phyloP scores from a whole-genome alignment of 2,329 filamentous ascomycete species.

The Ilyonectria destructans region DNA sequence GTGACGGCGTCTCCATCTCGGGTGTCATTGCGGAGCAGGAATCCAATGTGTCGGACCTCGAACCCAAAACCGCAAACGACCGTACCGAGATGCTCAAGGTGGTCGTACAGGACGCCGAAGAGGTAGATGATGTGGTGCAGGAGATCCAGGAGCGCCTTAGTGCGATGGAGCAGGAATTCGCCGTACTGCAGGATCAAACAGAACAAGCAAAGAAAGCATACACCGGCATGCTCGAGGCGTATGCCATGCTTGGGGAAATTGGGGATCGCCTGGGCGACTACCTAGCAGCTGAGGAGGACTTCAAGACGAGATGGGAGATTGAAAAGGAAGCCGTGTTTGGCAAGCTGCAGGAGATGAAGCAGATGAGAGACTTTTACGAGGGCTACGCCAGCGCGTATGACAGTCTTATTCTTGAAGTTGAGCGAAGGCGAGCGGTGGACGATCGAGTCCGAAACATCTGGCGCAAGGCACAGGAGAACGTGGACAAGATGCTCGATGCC shows the following conservation, averaged over 20 bases:
- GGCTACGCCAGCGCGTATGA: constrained; percentile 90
- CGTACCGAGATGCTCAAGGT: constrained; percentile 88
- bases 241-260: constrained; percentile 78
- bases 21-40: constrained; percentile 76
- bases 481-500: constrained; percentile 81
- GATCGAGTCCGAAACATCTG: constrained; percentile 82
- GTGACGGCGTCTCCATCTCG: constrained; percentile 74
- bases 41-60: constrained; percentile 67
- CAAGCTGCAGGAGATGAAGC: constrained; percentile 83
- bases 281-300: constrained; percentile 76
- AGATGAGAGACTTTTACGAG: constrained; percentile 87
- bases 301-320: constrained; percentile 79
- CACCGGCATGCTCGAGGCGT: constrained; percentile 73
- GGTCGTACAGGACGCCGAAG: constrained; percentile 79
- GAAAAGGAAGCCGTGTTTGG: constrained; percentile 80
- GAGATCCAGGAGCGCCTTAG: constrained; percentile 83
- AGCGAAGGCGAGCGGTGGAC: constrained; percentile 81
- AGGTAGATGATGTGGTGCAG: constrained; percentile 77
- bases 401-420: constrained; percentile 86
- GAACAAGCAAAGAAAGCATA: constrained; percentile 67
- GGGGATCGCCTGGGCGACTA: constrained; percentile 77
- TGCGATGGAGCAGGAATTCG: constrained; percentile 83
- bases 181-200: constrained; percentile 75
- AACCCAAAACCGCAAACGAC: constrained; percentile 83
- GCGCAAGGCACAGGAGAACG: constrained; percentile 82